A percentile compares a stretch with the other conserved stretches of the same genome.
Conservation (phyloP, 208 protist species). For the Trichomonas vaginalis region DNA sequence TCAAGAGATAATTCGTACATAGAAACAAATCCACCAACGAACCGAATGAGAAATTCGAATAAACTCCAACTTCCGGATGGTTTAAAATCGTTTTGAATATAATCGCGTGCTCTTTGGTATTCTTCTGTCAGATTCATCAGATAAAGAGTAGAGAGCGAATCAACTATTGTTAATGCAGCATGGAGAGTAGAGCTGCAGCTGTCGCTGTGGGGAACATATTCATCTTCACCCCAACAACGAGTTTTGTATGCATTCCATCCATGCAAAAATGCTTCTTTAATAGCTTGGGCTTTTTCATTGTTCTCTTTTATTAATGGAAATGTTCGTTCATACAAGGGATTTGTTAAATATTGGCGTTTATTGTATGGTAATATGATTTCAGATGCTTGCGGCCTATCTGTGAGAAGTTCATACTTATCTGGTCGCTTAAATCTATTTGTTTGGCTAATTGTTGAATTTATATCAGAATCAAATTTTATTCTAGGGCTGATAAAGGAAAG, state of each 20-base stretch:
- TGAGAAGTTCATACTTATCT: too few relatives aligned
- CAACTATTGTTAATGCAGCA: slow-evolving; percentile 53
- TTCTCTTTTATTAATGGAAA: not conserved
- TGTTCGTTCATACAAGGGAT: not conserved
- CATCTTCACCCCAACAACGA: slow-evolving; percentile 56
- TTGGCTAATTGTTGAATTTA: too few relatives aligned
- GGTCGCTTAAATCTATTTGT: too few relatives aligned
- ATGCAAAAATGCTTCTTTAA: slow-evolving; percentile 27
- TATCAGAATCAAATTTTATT: too few relatives aligned
- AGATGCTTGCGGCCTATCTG: too few relatives aligned
- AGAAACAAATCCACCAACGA: slow-evolving; percentile 52
- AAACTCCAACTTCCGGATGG: slow-evolving; percentile 19
- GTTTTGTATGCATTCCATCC: slow-evolving; percentile 38
- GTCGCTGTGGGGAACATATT: slow-evolving; percentile 45
- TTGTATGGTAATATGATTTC: too few relatives aligned
- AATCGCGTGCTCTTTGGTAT: not conserved
- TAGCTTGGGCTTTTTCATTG: not conserved
- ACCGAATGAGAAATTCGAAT: slow-evolving; percentile 61
- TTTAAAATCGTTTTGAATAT: not conserved
- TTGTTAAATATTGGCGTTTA: too few relatives aligned
- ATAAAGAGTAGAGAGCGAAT: slow-evolving; percentile 57
- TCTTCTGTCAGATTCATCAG: slow-evolving; percentile 35
- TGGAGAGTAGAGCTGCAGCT: slow-evolving; percentile 17
- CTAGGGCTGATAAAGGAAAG: too few relatives aligned
- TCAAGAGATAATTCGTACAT: slow-evolving; percentile 48